phyloP scores from a whole-genome alignment of 331 rosid species.

The Phaseolus coccineus region DNA sequence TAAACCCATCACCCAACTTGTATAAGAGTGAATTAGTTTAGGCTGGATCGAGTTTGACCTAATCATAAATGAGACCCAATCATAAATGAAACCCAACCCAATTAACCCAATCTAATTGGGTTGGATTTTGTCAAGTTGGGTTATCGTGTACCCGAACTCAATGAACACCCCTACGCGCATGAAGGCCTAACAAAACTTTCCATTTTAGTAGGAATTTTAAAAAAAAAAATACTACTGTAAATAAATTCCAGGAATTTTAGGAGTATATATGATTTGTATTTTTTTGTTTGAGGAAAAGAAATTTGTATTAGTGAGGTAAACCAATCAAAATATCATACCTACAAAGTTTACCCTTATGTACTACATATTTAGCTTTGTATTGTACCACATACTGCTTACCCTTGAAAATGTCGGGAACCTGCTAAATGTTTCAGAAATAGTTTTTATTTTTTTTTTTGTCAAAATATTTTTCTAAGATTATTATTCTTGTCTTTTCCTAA shows the following conservation, averaged over 20 bases:
- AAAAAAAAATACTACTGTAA: neutral
- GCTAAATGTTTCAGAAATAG: neutral
- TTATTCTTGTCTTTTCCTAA: neutral
- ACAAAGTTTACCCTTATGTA: neutral
- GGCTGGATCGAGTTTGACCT: too few species aligned
- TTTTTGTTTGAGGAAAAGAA: neutral
- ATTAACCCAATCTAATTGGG: too few species aligned
- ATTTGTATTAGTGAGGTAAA: neutral
- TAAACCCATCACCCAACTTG: too few species aligned
- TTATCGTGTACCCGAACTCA: too few species aligned
- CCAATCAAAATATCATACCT: neutral
- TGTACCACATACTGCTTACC: neutral
- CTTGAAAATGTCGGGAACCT: neutral
- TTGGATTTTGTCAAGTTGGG: too few species aligned
- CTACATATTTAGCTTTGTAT: neutral
- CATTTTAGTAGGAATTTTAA: neutral
- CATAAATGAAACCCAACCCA: too few species aligned
- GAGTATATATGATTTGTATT: neutral
- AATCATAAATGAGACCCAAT: too few species aligned
- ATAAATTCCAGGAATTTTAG: neutral
- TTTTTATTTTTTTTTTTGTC: neutral
- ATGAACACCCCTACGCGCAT: too few species aligned
- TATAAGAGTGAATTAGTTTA: too few species aligned
- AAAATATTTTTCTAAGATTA: conserved; percentile 30
- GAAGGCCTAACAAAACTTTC: neutral